A percentile compares a stretch with the other conserved stretches of the same genome.
Evolutionary conservation across 345 rosid genomes (phyloP).

Genomic region (Theobroma cacao): DNA sequence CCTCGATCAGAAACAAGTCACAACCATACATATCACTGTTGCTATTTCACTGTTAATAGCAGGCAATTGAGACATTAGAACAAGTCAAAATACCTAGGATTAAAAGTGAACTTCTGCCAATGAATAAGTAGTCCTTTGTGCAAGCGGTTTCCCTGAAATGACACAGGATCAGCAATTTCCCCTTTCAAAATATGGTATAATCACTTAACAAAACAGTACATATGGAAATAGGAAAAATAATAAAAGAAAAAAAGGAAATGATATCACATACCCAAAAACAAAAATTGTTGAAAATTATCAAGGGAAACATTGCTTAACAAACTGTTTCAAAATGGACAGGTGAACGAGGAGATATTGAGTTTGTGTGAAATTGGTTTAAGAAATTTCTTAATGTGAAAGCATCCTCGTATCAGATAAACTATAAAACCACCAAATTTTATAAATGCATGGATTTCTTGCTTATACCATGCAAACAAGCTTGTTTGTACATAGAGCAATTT

Average conservation of each 20-base stretch:
- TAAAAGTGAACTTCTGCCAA: slow-evolving; percentile 96
- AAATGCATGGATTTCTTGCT: background rate
- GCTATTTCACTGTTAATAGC: background rate
- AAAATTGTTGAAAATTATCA: background rate
- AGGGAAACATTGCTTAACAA: background rate
- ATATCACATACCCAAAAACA: background rate
- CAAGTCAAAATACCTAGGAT: slow-evolving; percentile 70
- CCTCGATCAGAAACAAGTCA: background rate
- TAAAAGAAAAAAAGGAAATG: background rate
- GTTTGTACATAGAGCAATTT: background rate
- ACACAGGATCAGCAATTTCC: slow-evolving; percentile 1
- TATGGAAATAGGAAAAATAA: background rate
- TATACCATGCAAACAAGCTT: background rate
- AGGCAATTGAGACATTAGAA: background rate
- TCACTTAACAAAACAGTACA: background rate
- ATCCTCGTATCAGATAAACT: background rate
- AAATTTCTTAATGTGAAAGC: background rate
- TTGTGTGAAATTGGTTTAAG: background rate
- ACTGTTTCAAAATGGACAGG: background rate
- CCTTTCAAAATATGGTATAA: background rate
- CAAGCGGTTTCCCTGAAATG: slow-evolving; percentile 74
- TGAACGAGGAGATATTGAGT: background rate
- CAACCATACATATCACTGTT: background rate
- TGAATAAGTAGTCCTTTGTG: slow-evolving; percentile 85
- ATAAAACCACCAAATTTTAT: background rate